Evolutionary conservation across 805 yeast genomes (phyloP), one percentile per base, ranked within the genome.

Genomic region (Lipomyces lipofer): DNA sequence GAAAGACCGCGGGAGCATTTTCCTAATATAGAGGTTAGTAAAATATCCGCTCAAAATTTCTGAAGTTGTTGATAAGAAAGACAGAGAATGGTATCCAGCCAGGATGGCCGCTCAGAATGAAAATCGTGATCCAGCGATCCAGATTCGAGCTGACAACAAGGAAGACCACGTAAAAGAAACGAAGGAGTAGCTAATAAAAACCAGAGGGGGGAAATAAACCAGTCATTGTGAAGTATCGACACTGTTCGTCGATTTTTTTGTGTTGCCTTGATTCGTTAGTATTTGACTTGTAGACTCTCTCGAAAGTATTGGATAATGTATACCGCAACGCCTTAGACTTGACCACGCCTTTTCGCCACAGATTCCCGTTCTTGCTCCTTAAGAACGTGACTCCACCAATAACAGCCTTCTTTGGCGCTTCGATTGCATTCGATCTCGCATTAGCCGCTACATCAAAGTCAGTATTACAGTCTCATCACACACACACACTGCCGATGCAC

Each of bases 1-100:
- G 65, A 54, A 19, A 71, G 64, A 17, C 80, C 81, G 58, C 78
- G 77, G 46, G 71, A 70, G 65, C 94, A 84, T 15, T 69, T 65
- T 1, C 86, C 86, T 74, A 67, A 19, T 32, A 56, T 54, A 52
- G 52, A 63, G 54, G 32, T 44, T 47, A 55, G 51, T 33, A 42
- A 22, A 43, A 9, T 15, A 22, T n/a, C n/a, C n/a, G n/a, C n/a
- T n/a, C n/a, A n/a, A n/a, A n/a, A n/a, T n/a, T n/a, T n/a, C n/a
- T n/a, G n/a, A n/a, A n/a, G n/a, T n/a, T n/a, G n/a, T n/a, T n/a
- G n/a, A n/a, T n/a, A n/a, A n/a, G n/a, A n/a, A n/a, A n/a, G n/a
- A n/a, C n/a, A n/a, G n/a, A n/a, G n/a, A n/a, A n/a, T n/a, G n/a
- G n/a, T n/a, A n/a, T n/a, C n/a, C n/a, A n/a, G n/a, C n/a, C n/a